These are phyloP conservation scores for Clonostachys chloroleuca DNA, from an alignment of 2,329 filamentous ascomycete species.

Conservation along the genomic window DNA sequence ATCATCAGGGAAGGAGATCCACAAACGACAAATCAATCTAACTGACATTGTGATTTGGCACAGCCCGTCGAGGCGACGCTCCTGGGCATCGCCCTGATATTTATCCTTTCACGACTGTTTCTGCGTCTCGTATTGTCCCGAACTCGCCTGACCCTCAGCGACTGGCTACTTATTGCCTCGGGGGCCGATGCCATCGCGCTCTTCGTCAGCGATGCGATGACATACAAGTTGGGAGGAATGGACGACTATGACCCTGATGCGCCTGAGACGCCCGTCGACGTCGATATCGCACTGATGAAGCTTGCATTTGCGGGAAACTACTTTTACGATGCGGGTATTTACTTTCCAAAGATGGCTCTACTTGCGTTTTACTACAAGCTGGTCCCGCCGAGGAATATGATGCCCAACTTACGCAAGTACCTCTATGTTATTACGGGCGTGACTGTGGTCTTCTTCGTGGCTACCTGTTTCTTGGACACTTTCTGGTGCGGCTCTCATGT, in stretches of 20 bases:
- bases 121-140: constrained; percentile 15
- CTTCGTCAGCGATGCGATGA: constrained; percentile 14
- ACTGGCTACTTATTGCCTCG: constrained; percentile 18
- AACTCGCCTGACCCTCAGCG: constrained; percentile 16
- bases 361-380: constrained; percentile 19
- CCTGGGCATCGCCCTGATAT: constrained; percentile 10
- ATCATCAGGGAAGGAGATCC: too few relatives aligned
- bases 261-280: constrained; percentile 1
- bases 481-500: constrained; percentile 21
- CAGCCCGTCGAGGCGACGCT: constrained; percentile 19
- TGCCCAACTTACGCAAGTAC: constrained; percentile 13
- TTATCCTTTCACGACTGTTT: constrained; percentile 12
- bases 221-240: constrained; percentile 19
- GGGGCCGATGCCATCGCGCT: constrained; percentile 15
- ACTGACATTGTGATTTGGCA: constrained; percentile 1
- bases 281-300: constrained; percentile 14
- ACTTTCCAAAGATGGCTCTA: constrained; percentile 18
- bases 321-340: constrained; percentile 21
- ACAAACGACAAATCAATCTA: neutral
- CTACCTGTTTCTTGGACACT: constrained; percentile 17
- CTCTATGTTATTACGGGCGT: constrained; percentile 12
- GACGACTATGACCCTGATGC: constrained; percentile 12
- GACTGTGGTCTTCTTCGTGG: constrained; percentile 12
- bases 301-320: constrained; percentile 21
- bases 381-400: constrained; percentile 10